Base-by-base conservation (phyloP, 2,329 filamentous ascomycete species). In the Botrytis hyacinthi region DNA sequence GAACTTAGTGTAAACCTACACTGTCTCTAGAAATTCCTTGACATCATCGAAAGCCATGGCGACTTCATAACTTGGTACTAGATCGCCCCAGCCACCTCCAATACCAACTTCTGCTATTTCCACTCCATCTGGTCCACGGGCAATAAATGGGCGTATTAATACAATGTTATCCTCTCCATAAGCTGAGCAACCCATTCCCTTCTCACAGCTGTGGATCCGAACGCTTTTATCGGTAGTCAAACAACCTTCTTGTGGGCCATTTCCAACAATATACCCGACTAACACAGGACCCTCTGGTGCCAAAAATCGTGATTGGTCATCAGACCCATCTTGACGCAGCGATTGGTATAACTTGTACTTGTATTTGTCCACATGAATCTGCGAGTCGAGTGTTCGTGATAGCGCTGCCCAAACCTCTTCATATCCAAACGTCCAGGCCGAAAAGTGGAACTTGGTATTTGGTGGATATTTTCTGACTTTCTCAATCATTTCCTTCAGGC, bases 371-470 rank as follows among this genome's bases (percentile, higher is more conserved):
- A 98, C 88, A 78, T 98, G 95, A 2, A 97, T 88, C 79, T 86
- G 87, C 4, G 91, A 91, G 9, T 88, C 83, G 0, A 98, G 84
- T 18, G 90, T 88, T 35, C 90, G 87, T 0, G 94, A 91, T 0
- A 98, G 83, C 0, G 93, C 92, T 74, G 94, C 85, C 94, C 94
- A 98, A 0, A 97, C 94, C 70, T 97, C 92, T 80, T 98, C 95
- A 76, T 98, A 97, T 0, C 93, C 93, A 80, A 96, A 96, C 0
- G 95, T 98, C 94, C 95, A 97, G 0, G 94, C 89, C 73, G 94
- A 89, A 63, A 98, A 87, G 81, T 97, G 92, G 78, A 97, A 98
- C 0, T 92, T 81, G 0, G 94, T 97, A 57, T 93, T 88, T 1
- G 84, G 75, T 0, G 94, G 91, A 80, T 95, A 97, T 37, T 83